Evolutionary conservation across 345 rosid genomes (phyloP), one percentile per base, ranked within the genome.

Genomic region (Gossypium ekmanianum): DNA sequence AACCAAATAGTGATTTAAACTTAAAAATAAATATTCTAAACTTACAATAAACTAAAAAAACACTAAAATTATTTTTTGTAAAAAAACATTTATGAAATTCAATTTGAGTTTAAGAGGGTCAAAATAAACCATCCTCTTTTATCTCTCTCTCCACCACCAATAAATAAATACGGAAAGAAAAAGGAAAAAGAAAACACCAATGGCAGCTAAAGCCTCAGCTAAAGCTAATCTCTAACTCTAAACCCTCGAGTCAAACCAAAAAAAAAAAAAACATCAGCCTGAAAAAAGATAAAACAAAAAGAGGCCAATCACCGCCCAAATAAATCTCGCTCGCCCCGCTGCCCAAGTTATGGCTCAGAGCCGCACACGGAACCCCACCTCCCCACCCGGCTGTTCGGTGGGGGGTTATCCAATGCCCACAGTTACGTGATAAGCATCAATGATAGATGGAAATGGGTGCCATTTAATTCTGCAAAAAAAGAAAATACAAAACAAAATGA

Each of bases 281-380:
- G 18, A 55, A 7, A n/a, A 55, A 17, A 50, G 16, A 50, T 50
- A 12, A 50, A 50, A 50, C 16, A 50, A 26, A 52, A 6, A 57
- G 3, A 14, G 34, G 1, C 70, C 47, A 11, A 17, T 9, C 45
- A 63, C 52, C 52, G 11, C 24, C 12, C 45, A 16, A 52, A 52
- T 16, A 51, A 51, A 12, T 48, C 52, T 3, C 13, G 7, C 57
- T 14, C 10, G 3, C 10, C 14, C 6, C 26, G 56, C 56, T 5
- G 51, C 9, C 55, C 27, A 45, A 45, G 18, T 67, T 10, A 67
- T 11, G 54, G 11, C 11, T 45, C 54, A 45, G 56, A 47, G 41
- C 56, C 41, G 71, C 71, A 67, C 18, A n/a, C 71, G 2, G 16
- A 67, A 12, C 56, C 71, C 71, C 71, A 67, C 55, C 56, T 34